phyloP scores from a whole-genome alignment of 1,139 yeast genomes.

The Diutina scorzettiae region DNA sequence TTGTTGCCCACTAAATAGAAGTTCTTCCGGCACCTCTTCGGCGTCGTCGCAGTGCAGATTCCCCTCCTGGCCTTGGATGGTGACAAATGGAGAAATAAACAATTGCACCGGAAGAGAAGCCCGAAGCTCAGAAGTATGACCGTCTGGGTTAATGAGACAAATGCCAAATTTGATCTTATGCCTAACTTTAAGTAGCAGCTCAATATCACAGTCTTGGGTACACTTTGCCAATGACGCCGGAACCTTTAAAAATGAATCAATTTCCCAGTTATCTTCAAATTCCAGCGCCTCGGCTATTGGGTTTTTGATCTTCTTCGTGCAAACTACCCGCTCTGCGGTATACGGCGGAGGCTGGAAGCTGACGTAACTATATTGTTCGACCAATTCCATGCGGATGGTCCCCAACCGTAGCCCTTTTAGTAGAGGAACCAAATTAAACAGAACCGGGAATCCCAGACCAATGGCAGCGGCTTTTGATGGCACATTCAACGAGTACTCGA shows the following conservation, averaged over 20 bases:
- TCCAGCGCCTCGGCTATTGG: slow-evolving; percentile 19
- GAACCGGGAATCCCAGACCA: slow-evolving; percentile 66
- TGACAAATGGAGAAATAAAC: slow-evolving; percentile 73
- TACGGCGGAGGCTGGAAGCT: slow-evolving; percentile 45
- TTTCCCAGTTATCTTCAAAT: slow-evolving; percentile 68
- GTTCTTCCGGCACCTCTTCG: slow-evolving; percentile 18
- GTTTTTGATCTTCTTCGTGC: slow-evolving; percentile 23
- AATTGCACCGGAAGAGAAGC: slow-evolving; percentile 62
- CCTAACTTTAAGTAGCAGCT: slow-evolving; percentile 47
- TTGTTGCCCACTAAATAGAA: slow-evolving; percentile 18
- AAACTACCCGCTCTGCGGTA: slow-evolving; percentile 47
- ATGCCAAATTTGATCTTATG: slow-evolving; percentile 62
- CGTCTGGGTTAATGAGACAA: slow-evolving; percentile 57
- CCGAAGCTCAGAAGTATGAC: slow-evolving; percentile 64
- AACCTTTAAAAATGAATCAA: slow-evolving; percentile 43
- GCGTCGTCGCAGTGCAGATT: too few relatives aligned
- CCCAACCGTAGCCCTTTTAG: slow-evolving; percentile 75
- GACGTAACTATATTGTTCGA: slow-evolving; percentile 55
- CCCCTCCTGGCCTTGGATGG: slow-evolving; percentile 35
- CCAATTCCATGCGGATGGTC: slow-evolving; percentile 48
- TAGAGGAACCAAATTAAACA: slow-evolving; percentile 65
- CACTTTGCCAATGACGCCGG: slow-evolving; percentile 67
- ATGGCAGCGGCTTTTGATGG: slow-evolving; percentile 87
- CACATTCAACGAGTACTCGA: slow-evolving; percentile 78
- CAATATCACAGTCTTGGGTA: slow-evolving; percentile 75